phyloP scores from a whole-genome alignment of 805 yeast genomes.

The Monosporozyma siamensis region DNA sequence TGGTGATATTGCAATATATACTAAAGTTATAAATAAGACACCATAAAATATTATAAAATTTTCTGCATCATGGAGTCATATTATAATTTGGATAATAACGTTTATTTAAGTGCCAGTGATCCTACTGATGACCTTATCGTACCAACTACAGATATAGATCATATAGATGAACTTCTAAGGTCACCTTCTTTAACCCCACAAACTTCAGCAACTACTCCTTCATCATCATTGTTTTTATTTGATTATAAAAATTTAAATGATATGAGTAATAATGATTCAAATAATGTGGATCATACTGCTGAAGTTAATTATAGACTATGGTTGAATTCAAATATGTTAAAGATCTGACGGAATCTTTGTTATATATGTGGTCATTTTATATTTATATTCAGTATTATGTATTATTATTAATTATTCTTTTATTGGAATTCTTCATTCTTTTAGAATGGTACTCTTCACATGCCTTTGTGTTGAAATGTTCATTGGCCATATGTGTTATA shows the following conservation, averaged over 20 bases:
- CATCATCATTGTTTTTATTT: background rate
- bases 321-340: constrained; percentile 5
- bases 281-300: constrained; percentile 17
- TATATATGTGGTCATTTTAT: too few species aligned
- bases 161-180: constrained; percentile 1
- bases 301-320: constrained; percentile 25
- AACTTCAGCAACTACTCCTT: background rate
- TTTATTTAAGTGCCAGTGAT: background rate
- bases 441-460: constrained; percentile 8
- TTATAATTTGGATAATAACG: background rate
- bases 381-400: background rate
- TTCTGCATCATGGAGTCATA: background rate
- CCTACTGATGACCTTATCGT: background rate
- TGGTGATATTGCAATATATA: too few species aligned
- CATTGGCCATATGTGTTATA: constrained; percentile 65
- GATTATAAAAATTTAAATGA: background rate
- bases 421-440: too few species aligned
- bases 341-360: background rate
- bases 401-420: too few species aligned
- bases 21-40: too few species aligned
- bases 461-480: constrained; percentile 32
- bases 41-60: too few species aligned
- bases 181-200: background rate
- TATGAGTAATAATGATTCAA: background rate
- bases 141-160: background rate